Base-by-base conservation (phyloP, 805 yeast genomes). In the Candida ponderosae region DNA sequence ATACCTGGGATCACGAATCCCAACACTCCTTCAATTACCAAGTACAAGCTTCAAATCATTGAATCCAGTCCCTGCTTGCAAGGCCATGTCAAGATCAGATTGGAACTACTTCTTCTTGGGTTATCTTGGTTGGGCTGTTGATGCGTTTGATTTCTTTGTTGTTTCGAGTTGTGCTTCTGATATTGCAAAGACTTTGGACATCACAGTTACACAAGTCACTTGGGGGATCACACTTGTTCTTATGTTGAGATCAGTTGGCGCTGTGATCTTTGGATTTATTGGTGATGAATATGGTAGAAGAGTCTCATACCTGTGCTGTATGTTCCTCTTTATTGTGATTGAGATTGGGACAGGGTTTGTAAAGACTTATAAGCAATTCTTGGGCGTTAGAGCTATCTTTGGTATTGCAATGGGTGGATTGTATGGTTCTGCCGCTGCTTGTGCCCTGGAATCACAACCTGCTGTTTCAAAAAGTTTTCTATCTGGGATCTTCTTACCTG, bases 351-450 rank as follows among this genome's bases (percentile, higher is more conserved):
- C 84, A 14, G 85, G 85, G 1, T 81, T 79, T 46, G 76, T 73
- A 30, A 59, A 73, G 40, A 78, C 79, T 3, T 78, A 67, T 50
- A 35, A 55, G 35, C 79, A 76, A 53, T 81, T 81, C 46, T 51
- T 77, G 30, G 83, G 69, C 2, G 72, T 77, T 3, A 63, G 88
- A 36, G 79, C 84, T 3, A 45, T 79, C 17, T 81, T 75, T 51
- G 88, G 89, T 32, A 60, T 79, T 35, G 73, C 77, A 33, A 77
- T 80, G 84, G 88, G 87, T 31, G 87, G 86, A 36, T 60, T 78
- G 37, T 81, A 70, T 50, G 85, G 84, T 28, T 71, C 75, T 40
- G 72, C 79, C 27, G 71, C 80, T 19, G 81, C 82, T 9, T 74
- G 79, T 6, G 78, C 87, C 7, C 64, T 81, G 24, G 84, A 79